phyloP scores from a whole-genome alignment of 352 stramenopile species.

The Globisporangium sylvaticum region DNA sequence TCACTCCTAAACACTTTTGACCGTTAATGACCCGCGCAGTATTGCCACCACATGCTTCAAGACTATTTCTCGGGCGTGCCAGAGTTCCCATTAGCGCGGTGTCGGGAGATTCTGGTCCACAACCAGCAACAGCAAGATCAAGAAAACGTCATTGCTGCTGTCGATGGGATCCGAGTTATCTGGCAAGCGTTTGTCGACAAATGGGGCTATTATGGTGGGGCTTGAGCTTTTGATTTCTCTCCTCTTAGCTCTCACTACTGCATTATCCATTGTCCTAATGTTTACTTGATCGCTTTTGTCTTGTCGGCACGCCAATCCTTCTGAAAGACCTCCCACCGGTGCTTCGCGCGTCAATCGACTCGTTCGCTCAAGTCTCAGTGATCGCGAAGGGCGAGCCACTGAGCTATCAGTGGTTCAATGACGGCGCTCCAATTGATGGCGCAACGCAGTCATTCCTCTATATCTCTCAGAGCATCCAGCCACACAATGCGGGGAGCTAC shows the following conservation, averaged over 20 bases:
- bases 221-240: neutral
- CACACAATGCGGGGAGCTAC: conserved; percentile 55
- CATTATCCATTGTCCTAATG: neutral
- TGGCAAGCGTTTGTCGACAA: conserved; percentile 56
- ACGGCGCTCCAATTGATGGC: conserved; percentile 26
- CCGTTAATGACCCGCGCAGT: conserved; percentile 25
- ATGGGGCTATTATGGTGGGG: conserved; percentile 57
- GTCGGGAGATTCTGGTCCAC: conserved; percentile 24
- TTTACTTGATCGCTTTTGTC: neutral
- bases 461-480: conserved; percentile 47
- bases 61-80: conserved; percentile 59
- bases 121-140: neutral
- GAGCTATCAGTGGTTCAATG: conserved; percentile 57
- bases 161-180: conserved; percentile 24
- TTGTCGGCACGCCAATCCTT: conserved; percentile 35
- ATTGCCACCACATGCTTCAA: conserved; percentile 39
- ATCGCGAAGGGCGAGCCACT: conserved; percentile 65
- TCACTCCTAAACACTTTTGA: no score
- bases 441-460: conserved; percentile 47
- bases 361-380: conserved; percentile 43
- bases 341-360: conserved; percentile 38
- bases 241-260: neutral
- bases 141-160: conserved; percentile 14
- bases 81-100: conserved; percentile 48
- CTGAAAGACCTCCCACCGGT: conserved; percentile 36